phyloP scores from a whole-genome alignment of 805 yeast species.

The Lachancea cidri region DNA sequence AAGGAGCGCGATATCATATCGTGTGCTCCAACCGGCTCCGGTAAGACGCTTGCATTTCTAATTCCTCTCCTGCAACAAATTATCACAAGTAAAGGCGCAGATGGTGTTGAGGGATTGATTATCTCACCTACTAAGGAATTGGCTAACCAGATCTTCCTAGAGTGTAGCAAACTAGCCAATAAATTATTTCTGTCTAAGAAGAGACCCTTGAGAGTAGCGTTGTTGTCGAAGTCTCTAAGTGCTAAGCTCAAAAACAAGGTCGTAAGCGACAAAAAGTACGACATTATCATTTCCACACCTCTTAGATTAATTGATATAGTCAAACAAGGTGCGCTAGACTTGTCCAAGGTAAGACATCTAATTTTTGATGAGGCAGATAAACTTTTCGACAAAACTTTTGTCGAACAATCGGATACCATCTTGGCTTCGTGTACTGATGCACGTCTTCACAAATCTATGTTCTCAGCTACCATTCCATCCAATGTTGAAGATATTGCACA shows the following conservation, averaged over 20 bases:
- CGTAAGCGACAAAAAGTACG: slow-evolving; percentile 59
- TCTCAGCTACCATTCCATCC: slow-evolving; percentile 94
- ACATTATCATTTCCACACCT: slow-evolving; percentile 83
- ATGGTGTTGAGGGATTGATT: slow-evolving; percentile 66
- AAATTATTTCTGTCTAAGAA: slow-evolving; percentile 41
- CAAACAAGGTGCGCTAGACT: slow-evolving; percentile 52
- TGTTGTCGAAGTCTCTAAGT: slow-evolving; percentile 68
- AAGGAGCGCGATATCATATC: slow-evolving; percentile 75
- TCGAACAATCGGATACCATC: slow-evolving; percentile 86
- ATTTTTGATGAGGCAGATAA: slow-evolving; percentile 96
- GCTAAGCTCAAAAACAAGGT: slow-evolving; percentile 59
- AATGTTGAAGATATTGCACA: slow-evolving; percentile 85
- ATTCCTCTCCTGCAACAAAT: slow-evolving; percentile 71
- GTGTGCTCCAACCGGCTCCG: slow-evolving; percentile 98
- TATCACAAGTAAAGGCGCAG: slow-evolving; percentile 22
- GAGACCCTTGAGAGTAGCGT: slow-evolving; percentile 48
- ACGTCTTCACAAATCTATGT: slow-evolving; percentile 65
- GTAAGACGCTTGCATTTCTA: slow-evolving; percentile 88
- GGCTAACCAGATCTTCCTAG: slow-evolving; percentile 77
- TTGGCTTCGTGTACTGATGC: slow-evolving; percentile 41
- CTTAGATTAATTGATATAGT: slow-evolving; percentile 77
- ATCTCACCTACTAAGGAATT: slow-evolving; percentile 94
- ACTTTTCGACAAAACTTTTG: slow-evolving; percentile 78
- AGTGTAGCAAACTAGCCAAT: slow-evolving; percentile 52
- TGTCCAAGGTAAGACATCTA: slow-evolving; percentile 63